phyloP scores from a whole-genome alignment of 352 stramenopile species.

The Hyaloperonospora brassicae region DNA sequence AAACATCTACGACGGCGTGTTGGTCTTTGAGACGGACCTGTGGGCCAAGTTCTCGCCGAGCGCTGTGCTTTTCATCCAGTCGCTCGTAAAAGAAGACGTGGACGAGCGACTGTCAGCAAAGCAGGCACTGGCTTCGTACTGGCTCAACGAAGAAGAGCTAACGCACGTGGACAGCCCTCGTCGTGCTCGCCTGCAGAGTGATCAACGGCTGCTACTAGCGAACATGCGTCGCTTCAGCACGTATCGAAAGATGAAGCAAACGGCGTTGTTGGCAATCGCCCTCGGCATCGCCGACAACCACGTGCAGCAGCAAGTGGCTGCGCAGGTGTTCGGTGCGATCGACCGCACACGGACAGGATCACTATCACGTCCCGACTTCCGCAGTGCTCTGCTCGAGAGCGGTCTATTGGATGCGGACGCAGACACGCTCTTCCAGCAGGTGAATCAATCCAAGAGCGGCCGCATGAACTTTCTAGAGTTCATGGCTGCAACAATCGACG shows the following conservation, averaged over 20 bases:
- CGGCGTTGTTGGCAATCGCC: conserved; percentile 58
- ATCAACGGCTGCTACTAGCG: conserved; percentile 59
- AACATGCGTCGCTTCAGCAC: conserved; percentile 77
- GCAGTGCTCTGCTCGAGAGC: conserved; percentile 86
- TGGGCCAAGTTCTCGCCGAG: conserved; percentile 58
- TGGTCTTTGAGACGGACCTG: conserved; percentile 59
- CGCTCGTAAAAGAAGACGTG: conserved; percentile 70
- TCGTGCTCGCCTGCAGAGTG: conserved; percentile 33
- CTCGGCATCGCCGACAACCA: conserved; percentile 66
- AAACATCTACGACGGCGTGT: conserved; percentile 74
- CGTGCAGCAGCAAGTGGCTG: conserved; percentile 67
- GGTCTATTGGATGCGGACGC: conserved; percentile 69
- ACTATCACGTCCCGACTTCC: conserved; percentile 90
- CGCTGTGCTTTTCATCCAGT: conserved; percentile 73
- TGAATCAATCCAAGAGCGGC: conserved; percentile 75
- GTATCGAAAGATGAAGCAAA: conserved; percentile 71
- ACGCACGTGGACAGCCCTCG: conserved; percentile 10
- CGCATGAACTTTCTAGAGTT: conserved; percentile 95
- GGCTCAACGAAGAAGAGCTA: conserved; percentile 31
- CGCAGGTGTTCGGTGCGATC: conserved; percentile 81
- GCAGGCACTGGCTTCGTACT: conserved; percentile 64
- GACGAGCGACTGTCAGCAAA: conserved; percentile 51
- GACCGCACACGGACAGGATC: conserved; percentile 80
- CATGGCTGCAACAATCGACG: conserved; percentile 90
- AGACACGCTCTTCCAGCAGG: conserved; percentile 61